A percentile compares a stretch with the other conserved stretches of the same genome.
phyloP scores from a whole-genome alignment of 495 filamentous ascomycete species.

The Xylaria sp. region DNA sequence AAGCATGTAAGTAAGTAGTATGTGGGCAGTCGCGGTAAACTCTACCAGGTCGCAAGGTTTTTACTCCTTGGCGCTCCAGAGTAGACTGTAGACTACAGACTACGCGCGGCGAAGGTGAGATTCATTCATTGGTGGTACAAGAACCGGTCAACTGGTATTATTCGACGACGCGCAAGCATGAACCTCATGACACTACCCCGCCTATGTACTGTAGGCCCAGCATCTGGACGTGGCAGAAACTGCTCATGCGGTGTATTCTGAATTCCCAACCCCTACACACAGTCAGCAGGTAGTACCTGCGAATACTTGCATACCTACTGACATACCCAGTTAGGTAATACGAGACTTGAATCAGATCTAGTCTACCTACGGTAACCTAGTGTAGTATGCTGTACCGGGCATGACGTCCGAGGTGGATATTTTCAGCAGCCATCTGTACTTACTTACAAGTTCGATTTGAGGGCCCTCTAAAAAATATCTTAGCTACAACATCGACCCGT shows the following conservation, averaged over 20 bases:
- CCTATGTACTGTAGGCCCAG: neutral
- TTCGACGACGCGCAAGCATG: conserved; percentile 9
- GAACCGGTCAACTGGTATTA: neutral
- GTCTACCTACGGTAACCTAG: neutral
- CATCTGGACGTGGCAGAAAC: neutral
- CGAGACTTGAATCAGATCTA: neutral
- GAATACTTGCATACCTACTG: no score
- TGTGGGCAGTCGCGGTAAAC: conserved; percentile 1
- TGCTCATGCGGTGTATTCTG: neutral
- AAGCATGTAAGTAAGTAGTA: no score
- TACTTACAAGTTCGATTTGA: neutral
- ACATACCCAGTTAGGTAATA: neutral
- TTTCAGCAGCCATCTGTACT: neutral
- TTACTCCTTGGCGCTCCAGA: neutral
- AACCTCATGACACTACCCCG: neutral
- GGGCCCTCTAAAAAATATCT: neutral
- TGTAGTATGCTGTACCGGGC: neutral
- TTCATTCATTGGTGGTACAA: neutral
- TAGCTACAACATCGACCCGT: neutral
- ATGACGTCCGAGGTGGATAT: conserved; percentile 12
- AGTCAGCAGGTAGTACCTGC: neutral
- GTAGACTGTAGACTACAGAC: no score
- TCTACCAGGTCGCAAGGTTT: neutral
- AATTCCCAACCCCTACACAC: neutral
- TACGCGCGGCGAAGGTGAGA: neutral